phyloP scores from a whole-genome alignment of 78 protist species.

The Dictyostelium discoideum region DNA sequence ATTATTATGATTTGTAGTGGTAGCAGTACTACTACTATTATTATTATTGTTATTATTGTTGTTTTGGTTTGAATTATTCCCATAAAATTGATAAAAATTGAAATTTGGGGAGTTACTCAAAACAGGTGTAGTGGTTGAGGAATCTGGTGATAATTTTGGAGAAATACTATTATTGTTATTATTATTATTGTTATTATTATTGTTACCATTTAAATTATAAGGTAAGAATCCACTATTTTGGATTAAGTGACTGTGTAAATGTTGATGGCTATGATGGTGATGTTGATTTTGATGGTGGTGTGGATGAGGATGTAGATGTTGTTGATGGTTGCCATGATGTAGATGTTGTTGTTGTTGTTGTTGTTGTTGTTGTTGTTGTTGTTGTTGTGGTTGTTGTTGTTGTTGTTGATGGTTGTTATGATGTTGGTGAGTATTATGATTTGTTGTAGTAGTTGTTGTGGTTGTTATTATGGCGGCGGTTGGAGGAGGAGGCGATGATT shows the following conservation, averaged over 20 bases:
- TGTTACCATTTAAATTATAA: neutral
- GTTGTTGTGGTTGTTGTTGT: neutral
- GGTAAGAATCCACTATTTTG: constrained; percentile 21
- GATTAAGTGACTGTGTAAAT: neutral
- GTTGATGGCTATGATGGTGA: neutral
- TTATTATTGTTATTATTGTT: neutral
- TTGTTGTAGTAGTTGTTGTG: neutral
- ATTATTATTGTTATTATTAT: neutral
- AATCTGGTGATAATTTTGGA: constrained; percentile 56
- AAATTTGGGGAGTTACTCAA: constrained; percentile 55
- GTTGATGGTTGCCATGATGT: neutral
- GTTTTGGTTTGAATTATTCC: neutral
- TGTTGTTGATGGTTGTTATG: neutral
- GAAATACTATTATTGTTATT: constrained; percentile 2
- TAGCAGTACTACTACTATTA: neutral
- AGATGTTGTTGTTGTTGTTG: neutral
- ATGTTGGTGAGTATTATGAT: neutral
- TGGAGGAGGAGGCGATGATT: neutral
- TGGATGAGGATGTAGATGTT: neutral
- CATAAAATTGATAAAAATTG: neutral
- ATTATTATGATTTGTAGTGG: neutral
- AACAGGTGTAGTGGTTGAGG: constrained; percentile 39
- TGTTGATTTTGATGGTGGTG: neutral
- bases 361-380: neutral
- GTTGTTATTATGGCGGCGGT: neutral